These are phyloP conservation scores for Gastrolobium villosum DNA, from an alignment of 306 rosid genomes.

Conservation along the genomic window DNA sequence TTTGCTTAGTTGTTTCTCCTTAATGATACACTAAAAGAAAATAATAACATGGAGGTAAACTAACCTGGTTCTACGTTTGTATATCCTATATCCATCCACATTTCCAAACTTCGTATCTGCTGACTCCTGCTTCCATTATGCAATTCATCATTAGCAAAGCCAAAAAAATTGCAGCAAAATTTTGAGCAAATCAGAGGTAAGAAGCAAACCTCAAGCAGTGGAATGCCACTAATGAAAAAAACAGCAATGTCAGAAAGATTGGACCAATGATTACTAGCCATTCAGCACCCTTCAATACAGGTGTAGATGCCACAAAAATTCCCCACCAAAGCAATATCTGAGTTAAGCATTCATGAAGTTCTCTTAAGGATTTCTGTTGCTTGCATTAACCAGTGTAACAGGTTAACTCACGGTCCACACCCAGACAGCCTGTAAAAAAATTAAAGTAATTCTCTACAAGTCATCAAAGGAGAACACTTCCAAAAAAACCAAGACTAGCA, in stretches of 20 bases:
- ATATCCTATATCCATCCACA: slow-evolving; percentile 66
- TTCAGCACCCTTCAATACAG: slow-evolving; percentile 79
- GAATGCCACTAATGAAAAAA: slow-evolving; percentile 95
- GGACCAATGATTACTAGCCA: slow-evolving; percentile 95
- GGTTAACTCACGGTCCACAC: slow-evolving; percentile 98
- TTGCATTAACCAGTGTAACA: slow-evolving; percentile 86
- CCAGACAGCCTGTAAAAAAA: slow-evolving; percentile 88
- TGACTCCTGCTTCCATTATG: slow-evolving; percentile 72
- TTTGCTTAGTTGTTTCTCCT: slow-evolving; percentile 49
- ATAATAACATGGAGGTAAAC: slow-evolving; percentile 35
- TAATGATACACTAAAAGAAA: slow-evolving; percentile 21
- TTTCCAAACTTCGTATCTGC: slow-evolving; percentile 94
- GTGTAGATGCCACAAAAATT: slow-evolving; percentile 84
- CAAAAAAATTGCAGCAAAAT: slow-evolving; percentile 15
- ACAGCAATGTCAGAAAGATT: slow-evolving; percentile 81
- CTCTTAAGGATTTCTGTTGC: slow-evolving; percentile 64
- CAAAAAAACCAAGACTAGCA: slow-evolving; percentile 4
- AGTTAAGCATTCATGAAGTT: slow-evolving; percentile 43
- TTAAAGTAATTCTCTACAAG: slow-evolving; percentile 8
- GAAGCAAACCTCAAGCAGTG: slow-evolving; percentile 89
- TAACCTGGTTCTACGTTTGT: slow-evolving; percentile 86
- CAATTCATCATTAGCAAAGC: slow-evolving; percentile 41
- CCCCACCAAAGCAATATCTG: slow-evolving; percentile 99
- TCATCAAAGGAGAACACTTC: slow-evolving; percentile 32
- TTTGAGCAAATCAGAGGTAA: slow-evolving; percentile 41